phyloP scores from a whole-genome alignment of 441 rosid species.

The Croton laevigatus region DNA sequence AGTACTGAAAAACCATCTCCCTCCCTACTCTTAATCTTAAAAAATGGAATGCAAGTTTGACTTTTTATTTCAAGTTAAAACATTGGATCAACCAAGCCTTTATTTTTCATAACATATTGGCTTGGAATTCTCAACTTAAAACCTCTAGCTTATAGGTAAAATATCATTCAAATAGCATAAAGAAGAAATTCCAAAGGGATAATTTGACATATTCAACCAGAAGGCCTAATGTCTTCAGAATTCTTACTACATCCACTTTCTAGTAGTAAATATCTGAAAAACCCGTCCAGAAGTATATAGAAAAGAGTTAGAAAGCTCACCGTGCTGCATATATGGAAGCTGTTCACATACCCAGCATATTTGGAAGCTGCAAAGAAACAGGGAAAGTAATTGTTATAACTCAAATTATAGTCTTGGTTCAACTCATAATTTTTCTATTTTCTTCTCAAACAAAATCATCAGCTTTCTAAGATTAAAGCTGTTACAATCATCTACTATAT shows the following conservation, averaged over 20 bases:
- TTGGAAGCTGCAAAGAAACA: slow-evolving; percentile 73
- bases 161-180: not conserved
- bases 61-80: not conserved
- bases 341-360: slow-evolving; percentile 88
- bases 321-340: slow-evolving; percentile 90
- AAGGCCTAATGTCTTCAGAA: not conserved
- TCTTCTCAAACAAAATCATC: slow-evolving; percentile 1
- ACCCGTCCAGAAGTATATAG: not conserved
- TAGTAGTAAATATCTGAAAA: not conserved
- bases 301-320: slow-evolving; percentile 42
- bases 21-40: no score
- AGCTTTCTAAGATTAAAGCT: not conserved
- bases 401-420: not conserved
- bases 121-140: not conserved
- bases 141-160: not conserved
- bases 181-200: not conserved
- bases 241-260: not conserved
- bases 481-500: not conserved
- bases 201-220: not conserved
- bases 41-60: not conserved
- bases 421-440: not conserved
- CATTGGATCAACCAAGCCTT: not conserved
- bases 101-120: not conserved
- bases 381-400: slow-evolving; percentile 19
- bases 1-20: no score